Evolutionary conservation across 148 eudicot species (phyloP).

Genomic region (Rhododendron henanense): DNA sequence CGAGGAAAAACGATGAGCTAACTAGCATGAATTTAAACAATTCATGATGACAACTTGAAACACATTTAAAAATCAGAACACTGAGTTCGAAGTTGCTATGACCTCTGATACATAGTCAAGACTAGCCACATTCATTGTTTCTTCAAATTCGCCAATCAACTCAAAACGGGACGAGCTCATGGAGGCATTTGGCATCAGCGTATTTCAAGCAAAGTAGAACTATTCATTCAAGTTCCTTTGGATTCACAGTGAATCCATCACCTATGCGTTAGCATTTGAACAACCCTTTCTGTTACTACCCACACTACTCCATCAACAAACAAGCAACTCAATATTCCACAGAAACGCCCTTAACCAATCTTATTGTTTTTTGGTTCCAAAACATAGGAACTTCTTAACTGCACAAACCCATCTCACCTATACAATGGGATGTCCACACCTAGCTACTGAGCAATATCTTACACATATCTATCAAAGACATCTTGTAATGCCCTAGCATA

Average conservation of each 20-base stretch:
- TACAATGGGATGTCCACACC: neutral
- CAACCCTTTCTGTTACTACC: neutral
- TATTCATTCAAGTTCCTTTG: neutral
- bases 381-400: neutral
- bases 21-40: neutral
- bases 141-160: neutral
- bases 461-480: neutral
- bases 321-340: neutral
- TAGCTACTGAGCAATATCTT: neutral
- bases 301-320: neutral
- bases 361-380: neutral
- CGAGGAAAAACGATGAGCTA: neutral
- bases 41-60: neutral
- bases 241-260: neutral
- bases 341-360: neutral
- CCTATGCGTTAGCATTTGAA: neutral
- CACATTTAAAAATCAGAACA: neutral
- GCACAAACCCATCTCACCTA: neutral
- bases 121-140: neutral
- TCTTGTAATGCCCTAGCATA: too few species aligned
- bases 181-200: neutral
- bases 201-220: neutral
- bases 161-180: neutral
- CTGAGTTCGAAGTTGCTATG: neutral
- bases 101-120: neutral